Conservation (phyloP, 257 asterid genomes). For the Petunia secreta region DNA sequence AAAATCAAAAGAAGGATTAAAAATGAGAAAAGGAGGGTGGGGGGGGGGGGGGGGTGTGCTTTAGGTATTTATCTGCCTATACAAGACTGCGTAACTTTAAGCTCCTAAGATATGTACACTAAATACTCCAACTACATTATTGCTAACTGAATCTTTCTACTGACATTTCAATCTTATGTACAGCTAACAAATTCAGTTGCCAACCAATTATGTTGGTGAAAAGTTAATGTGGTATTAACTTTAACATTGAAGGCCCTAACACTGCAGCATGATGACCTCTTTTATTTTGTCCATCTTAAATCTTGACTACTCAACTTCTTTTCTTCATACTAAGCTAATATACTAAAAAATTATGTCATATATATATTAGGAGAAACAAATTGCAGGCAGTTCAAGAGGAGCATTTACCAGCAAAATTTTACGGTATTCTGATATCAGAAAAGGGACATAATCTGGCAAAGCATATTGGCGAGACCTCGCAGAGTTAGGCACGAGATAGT, state of each 20-base stretch:
- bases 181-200: not conserved
- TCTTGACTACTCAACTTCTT: too few relatives aligned
- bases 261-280: not conserved
- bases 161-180: not conserved
- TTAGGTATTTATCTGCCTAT: not conserved
- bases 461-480: conserved; percentile 68
- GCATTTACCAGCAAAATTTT: conserved; percentile 60
- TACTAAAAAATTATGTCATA: too few relatives aligned
- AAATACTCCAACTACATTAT: not conserved
- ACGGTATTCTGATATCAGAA: conserved; percentile 66
- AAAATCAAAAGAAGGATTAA: not conserved
- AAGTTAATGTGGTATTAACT: not conserved
- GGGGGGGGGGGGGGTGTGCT: not conserved
- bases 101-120: not conserved
- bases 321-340: too few relatives aligned
- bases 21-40: not conserved
- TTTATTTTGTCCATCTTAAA: too few relatives aligned
- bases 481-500: conserved; percentile 69
- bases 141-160: conserved; percentile 7
- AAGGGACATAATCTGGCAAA: conserved; percentile 61
- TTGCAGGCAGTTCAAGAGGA: not conserved
- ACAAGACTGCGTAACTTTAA: too few relatives aligned
- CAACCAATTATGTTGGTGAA: not conserved
- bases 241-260: not conserved
- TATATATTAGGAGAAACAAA: not conserved